A percentile compares a stretch with the other conserved stretches of the same genome.
Evolutionary conservation across 257 asterid genomes (phyloP).

Genomic region (Forsythia suspensa): DNA sequence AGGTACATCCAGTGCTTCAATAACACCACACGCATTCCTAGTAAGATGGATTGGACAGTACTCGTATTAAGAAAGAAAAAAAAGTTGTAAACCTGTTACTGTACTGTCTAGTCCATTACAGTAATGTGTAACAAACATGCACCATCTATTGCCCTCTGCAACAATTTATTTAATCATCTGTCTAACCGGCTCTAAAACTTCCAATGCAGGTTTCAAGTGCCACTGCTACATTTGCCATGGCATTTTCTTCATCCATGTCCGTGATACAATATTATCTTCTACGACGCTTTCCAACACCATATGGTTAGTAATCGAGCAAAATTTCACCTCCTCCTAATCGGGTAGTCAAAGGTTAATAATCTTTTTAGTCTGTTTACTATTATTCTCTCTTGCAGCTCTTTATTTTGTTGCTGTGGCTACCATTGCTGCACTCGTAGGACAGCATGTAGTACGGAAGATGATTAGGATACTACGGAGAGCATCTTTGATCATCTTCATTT

Average conservation of each 20-base stretch:
- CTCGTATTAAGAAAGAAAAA: not conserved
- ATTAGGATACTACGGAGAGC: conserved; percentile 62
- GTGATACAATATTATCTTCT: conserved; percentile 59
- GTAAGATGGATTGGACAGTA: not conserved
- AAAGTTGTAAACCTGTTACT: not conserved
- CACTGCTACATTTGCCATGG: conserved; percentile 57
- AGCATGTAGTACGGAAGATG: conserved; percentile 57
- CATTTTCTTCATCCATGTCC: conserved; percentile 69
- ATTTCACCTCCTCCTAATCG: not conserved
- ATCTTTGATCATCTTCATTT: conserved; percentile 61
- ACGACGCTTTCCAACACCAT: conserved; percentile 50
- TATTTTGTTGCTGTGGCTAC: conserved; percentile 53
- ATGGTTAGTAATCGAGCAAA: conserved; percentile 30
- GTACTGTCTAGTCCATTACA: not conserved
- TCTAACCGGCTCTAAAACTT: conserved; percentile 1
- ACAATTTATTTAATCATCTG: not conserved
- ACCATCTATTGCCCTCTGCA: no score
- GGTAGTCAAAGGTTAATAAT: not conserved
- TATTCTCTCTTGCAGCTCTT: conserved; percentile 40
- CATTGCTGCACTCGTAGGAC: conserved; percentile 56
- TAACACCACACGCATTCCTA: not conserved
- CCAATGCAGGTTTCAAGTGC: conserved; percentile 56
- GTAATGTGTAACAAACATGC: no score
- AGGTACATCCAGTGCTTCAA: conserved; percentile 33
- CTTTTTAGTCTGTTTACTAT: not conserved